phyloP scores from a whole-genome alignment of 768 basidiomycete species.

The Pleurotus citrinopileatus region DNA sequence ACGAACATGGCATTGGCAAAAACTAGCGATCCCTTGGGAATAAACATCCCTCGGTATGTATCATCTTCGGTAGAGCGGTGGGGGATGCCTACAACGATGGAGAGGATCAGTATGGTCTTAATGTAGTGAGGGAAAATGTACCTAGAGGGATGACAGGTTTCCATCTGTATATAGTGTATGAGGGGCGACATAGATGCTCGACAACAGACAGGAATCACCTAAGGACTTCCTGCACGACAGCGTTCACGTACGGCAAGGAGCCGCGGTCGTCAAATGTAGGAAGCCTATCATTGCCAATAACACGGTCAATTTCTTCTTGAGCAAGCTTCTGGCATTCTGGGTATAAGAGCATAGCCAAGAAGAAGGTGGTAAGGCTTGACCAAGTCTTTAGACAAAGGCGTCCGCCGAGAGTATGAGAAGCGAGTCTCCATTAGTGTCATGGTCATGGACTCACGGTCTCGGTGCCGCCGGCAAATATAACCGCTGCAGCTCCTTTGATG shows the following conservation, averaged over 20 bases:
- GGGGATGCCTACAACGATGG: not conserved
- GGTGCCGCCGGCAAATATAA: constrained; percentile 5
- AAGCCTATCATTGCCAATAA: not conserved
- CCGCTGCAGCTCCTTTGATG: constrained; percentile 5
- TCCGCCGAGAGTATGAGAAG: not conserved
- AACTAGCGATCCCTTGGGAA: constrained; percentile 3
- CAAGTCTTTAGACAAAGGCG: not conserved
- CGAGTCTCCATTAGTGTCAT: too few relatives aligned
- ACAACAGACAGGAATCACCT: not conserved
- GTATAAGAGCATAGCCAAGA: constrained; percentile 6
- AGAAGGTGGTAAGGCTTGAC: not conserved
- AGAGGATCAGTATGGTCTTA: not conserved
- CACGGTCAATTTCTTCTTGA: constrained; percentile 3
- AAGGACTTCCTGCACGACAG: not conserved
- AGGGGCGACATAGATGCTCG: not conserved
- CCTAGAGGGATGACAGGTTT: constrained; percentile 4
- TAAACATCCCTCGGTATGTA: constrained; percentile 3
- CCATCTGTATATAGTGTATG: not conserved
- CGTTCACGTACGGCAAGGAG: not conserved
- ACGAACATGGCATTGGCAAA: constrained; percentile 6
- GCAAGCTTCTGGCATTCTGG: constrained; percentile 7
- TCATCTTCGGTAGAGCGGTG: constrained; percentile 6
- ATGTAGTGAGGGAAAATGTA: not conserved
- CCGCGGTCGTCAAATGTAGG: constrained; percentile 1
- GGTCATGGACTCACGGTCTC: constrained; percentile 8